phyloP scores from a whole-genome alignment of 148 eudicot genomes.

The Vaccinium darrowii region DNA sequence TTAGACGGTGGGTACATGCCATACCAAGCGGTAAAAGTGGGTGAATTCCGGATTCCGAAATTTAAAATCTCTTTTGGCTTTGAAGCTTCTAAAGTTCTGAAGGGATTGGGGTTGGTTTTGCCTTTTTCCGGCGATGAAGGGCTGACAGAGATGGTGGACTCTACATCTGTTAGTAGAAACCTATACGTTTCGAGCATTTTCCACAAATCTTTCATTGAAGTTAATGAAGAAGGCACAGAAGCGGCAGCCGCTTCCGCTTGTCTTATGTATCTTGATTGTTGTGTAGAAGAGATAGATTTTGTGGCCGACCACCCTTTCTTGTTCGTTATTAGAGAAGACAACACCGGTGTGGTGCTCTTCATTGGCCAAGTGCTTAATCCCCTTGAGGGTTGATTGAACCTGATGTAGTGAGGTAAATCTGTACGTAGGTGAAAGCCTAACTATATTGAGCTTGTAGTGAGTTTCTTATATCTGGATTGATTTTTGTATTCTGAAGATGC shows the following conservation, averaged over 20 bases:
- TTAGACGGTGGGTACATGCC: conserved; percentile 48
- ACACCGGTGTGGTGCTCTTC: conserved; percentile 71
- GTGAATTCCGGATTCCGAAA: conserved; percentile 58
- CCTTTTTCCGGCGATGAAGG: conserved; percentile 64
- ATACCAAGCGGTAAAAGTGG: conserved; percentile 41
- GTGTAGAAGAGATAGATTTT: conserved; percentile 43
- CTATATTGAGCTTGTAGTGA: not conserved
- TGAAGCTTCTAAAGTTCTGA: conserved; percentile 68
- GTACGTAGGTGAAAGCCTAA: not conserved
- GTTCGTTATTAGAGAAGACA: conserved; percentile 70
- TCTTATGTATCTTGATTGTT: conserved; percentile 22
- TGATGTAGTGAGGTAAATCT: not conserved
- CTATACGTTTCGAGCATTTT: conserved; percentile 64
- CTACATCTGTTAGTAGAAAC: conserved; percentile 15
- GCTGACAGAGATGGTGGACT: conserved; percentile 72
- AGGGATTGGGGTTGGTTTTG: conserved; percentile 50
- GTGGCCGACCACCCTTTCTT: conserved; percentile 90
- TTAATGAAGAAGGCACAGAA: conserved; percentile 94
- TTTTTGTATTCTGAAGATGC: not conserved
- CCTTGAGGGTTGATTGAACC: conserved; percentile 24
- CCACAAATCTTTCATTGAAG: conserved; percentile 82
- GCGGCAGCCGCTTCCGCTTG: conserved; percentile 81
- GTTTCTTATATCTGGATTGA: not conserved
- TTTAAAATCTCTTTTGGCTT: conserved; percentile 76
- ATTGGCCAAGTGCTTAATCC: conserved; percentile 65